Evolutionary conservation across 306 rosid genomes (phyloP).

Genomic region (Rosa multiflora): DNA sequence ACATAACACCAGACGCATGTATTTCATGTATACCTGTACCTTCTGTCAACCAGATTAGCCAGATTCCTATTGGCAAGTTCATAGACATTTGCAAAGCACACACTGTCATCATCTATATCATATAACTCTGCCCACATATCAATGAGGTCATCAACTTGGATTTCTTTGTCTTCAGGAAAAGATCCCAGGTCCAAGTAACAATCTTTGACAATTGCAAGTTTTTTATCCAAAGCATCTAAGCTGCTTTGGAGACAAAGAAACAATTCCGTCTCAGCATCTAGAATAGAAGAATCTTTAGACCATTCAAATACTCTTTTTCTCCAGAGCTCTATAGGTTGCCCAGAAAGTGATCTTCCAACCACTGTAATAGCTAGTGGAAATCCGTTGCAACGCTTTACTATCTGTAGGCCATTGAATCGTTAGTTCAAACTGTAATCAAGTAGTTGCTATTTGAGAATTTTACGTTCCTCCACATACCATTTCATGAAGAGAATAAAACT

Average conservation of each 20-base stretch:
- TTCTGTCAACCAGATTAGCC: no score
- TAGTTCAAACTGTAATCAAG: background rate
- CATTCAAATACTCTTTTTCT: constrained; percentile 14
- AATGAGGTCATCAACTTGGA: constrained; percentile 42
- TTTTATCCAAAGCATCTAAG: constrained; percentile 31
- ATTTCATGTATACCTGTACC: no score
- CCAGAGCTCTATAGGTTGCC: constrained; percentile 26
- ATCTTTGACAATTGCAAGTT: constrained; percentile 25
- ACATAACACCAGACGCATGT: no score
- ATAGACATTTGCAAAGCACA: no score
- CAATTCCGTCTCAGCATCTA: constrained; percentile 17
- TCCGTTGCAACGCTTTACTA: constrained; percentile 44
- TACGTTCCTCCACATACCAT: no score
- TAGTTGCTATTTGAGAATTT: background rate
- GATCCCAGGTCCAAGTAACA: constrained; percentile 51
- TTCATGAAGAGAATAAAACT: no score
- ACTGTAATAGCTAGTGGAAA: constrained; percentile 51
- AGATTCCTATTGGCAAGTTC: no score
- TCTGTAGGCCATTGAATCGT: constrained; percentile 32
- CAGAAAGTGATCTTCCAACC: constrained; percentile 36
- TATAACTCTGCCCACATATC: constrained; percentile 54
- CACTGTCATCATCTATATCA: constrained; percentile 35
- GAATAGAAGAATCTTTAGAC: constrained; percentile 28
- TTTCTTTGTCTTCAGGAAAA: constrained; percentile 56
- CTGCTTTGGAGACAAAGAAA: constrained; percentile 39